Evolutionary conservation across 2,329 filamentous ascomycete species (phyloP).

Genomic region (Aurifilum marmelostoma): DNA sequence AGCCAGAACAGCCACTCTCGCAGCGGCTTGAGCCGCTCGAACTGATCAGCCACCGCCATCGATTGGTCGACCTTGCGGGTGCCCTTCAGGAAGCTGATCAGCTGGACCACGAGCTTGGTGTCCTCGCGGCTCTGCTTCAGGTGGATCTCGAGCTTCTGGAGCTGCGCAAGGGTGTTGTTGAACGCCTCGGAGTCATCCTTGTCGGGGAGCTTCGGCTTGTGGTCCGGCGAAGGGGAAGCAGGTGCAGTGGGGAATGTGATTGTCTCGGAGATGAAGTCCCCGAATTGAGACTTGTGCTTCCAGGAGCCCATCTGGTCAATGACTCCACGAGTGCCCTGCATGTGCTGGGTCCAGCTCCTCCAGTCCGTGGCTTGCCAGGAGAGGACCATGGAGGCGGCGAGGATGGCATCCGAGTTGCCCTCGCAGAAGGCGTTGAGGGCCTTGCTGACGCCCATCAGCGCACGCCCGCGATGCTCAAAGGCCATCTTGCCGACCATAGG

Average conservation of each 20-base stretch:
- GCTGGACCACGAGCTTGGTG: constrained; percentile 67
- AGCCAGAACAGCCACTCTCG: constrained; percentile 96
- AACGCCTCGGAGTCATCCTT: constrained; percentile 73
- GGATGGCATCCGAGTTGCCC: constrained; percentile 85
- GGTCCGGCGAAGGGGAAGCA: constrained; percentile 63
- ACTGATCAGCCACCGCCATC: constrained; percentile 79
- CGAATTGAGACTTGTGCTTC: constrained; percentile 87
- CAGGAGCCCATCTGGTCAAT: constrained; percentile 89
- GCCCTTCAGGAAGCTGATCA: constrained; percentile 73
- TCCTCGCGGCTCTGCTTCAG: constrained; percentile 72
- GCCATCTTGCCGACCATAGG: constrained; percentile 84
- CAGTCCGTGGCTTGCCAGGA: constrained; percentile 97
- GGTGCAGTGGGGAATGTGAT: constrained; percentile 72
- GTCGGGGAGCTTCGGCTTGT: constrained; percentile 63
- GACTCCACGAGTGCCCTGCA: constrained; percentile 88
- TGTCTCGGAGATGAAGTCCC: constrained; percentile 79
- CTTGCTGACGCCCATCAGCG: constrained; percentile 84
- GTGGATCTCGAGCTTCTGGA: constrained; percentile 69
- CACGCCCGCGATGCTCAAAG: constrained; percentile 84
- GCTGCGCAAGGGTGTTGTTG: constrained; percentile 66
- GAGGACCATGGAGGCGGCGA: constrained; percentile 87
- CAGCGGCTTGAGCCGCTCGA: constrained; percentile 84
- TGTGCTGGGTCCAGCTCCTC: constrained; percentile 90
- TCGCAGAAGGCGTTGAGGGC: constrained; percentile 84
- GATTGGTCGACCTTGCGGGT: constrained; percentile 71